Evolutionary conservation across 768 basidiomycete species (phyloP), one percentile per base, ranked within the genome.

Genomic region (Amanita rubescens): DNA sequence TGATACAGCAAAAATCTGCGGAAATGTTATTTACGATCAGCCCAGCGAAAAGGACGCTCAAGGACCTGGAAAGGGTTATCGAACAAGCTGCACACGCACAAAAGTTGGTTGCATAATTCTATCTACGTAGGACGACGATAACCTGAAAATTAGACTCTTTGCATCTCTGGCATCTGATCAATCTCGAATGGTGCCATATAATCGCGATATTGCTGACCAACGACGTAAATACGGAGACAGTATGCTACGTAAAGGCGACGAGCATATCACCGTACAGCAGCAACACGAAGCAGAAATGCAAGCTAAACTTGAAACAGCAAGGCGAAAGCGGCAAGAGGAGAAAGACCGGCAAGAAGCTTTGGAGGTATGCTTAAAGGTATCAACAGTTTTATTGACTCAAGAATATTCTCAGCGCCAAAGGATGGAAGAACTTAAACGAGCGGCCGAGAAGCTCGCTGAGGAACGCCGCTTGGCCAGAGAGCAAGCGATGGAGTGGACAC

Each of bases 1-100:
- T 99, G 88, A 93, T 98, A 32, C 86, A 94, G 67, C 96, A 99
- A 66, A 97, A 97, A 68, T 85, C 90, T 0, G 90, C 92, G 0
- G 95, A 97, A 66, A 77, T 97, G 70, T 70, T 98, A 22, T 85
- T 93, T 58, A 76, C 81, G 1, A 69, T 94, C 22, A 75, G 77
- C 1, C 78, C 85, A 1, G 73, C 81, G 24, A 92, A 93, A 65
- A 85, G 95, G 17, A 81, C 87, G 1, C 73, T 94, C 8, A 81
- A 80, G 52, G 93, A 97, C 57, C 75, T 98, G 19, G 76, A 87
- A 56, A 73, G 73, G 43, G 90, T 86, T 2, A 82, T 93, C 51
- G 80, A 84, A 37, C 87, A 91, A 54, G 94, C 92, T 10, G 74
- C 76, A 17, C 85, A 92, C 61, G 92, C 94, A 5, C 91, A 93